Conservation (phyloP, 768 basidiomycete genomes). For the Lepiota venenata region DNA sequence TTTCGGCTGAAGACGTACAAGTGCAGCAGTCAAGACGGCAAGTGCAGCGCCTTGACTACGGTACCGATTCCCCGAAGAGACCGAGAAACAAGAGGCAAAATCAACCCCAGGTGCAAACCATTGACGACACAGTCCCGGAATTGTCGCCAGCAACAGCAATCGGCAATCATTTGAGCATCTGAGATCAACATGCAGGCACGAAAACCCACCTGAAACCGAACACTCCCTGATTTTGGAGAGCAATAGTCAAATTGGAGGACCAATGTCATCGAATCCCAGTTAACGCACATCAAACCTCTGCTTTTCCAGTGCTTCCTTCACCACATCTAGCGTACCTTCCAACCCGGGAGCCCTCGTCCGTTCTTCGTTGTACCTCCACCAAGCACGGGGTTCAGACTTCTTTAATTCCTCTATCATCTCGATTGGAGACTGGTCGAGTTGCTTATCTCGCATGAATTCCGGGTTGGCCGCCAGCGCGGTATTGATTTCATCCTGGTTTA, state of each 20-base stretch:
- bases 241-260: conserved; percentile 2
- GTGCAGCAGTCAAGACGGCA: conserved; percentile 64
- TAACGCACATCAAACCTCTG: conserved; percentile 64
- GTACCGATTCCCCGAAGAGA: too few species aligned
- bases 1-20: conserved; percentile 43
- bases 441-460: background rate
- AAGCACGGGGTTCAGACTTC: conserved; percentile 55
- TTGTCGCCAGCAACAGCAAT: background rate
- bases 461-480: background rate
- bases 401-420: conserved; percentile 29
- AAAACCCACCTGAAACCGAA: conserved; percentile 69
- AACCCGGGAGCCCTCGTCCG: conserved; percentile 52
- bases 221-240: conserved; percentile 49
- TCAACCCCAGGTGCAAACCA: background rate
- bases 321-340: conserved; percentile 47
- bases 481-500: conserved; percentile 7
- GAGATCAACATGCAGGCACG: background rate
- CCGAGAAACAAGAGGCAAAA: too few species aligned
- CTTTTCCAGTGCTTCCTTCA: conserved; percentile 55
- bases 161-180: background rate
- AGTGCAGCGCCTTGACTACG: conserved; percentile 75
- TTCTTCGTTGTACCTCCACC: conserved; percentile 63
- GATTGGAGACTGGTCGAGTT: conserved; percentile 23
- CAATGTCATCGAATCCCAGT: conserved; percentile 7
- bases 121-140: background rate